Conservation (phyloP, 139 green algal genomes). For the Chlorella vulgaris region DNA sequence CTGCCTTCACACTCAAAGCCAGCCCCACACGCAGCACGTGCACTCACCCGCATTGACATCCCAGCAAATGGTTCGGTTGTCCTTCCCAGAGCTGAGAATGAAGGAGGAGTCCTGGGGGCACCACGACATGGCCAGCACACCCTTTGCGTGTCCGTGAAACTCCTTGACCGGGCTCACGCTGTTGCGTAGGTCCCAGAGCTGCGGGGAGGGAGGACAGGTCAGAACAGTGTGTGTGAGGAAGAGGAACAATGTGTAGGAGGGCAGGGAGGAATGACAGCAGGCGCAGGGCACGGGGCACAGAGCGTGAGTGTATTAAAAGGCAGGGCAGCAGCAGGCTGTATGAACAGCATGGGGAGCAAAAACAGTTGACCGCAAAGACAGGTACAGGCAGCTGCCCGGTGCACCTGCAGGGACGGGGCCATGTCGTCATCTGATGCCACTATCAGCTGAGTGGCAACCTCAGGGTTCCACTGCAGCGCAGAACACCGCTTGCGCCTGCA, state of each 20-base stretch:
- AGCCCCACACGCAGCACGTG: not conserved
- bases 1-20: no score
- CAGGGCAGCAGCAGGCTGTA: no score
- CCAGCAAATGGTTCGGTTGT: slow-evolving; percentile 96
- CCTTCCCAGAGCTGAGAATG: slow-evolving; percentile 91
- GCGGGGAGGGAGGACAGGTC: slow-evolving; percentile 57
- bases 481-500: slow-evolving; percentile 60
- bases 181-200: slow-evolving; percentile 97
- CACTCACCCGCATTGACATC: slow-evolving; percentile 63
- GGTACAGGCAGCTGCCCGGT: slow-evolving; percentile 91
- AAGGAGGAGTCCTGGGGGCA: slow-evolving; percentile 85
- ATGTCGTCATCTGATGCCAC: slow-evolving; percentile 95
- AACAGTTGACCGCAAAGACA: not conserved
- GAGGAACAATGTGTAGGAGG: no score
- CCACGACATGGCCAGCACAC: slow-evolving; percentile 93
- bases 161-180: slow-evolving; percentile 85
- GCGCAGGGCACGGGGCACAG: no score
- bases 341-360: not conserved
- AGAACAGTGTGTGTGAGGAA: no score
- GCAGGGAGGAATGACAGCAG: no score
- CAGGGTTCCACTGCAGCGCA: slow-evolving; percentile 93
- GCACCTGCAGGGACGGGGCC: slow-evolving; percentile 86
- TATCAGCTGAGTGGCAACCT: slow-evolving; percentile 91
- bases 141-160: slow-evolving; percentile 84
- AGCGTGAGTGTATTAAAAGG: no score